Conservation (phyloP, 805 yeast genomes). For the Starmerella sirachaensis region DNA sequence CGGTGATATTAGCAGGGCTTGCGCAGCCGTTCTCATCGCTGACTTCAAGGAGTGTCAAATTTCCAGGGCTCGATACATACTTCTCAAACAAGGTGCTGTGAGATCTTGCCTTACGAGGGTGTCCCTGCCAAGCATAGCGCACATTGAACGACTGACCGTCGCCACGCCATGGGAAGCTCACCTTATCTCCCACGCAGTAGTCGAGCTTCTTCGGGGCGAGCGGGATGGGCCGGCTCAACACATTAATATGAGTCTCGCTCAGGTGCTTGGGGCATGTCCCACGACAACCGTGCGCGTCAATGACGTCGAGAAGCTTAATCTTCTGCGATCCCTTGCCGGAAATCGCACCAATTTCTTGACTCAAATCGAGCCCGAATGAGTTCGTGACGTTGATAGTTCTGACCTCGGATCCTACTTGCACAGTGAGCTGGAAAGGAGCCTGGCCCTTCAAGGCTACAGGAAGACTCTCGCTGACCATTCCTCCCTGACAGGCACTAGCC, state of each 20-base stretch:
- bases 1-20: constrained; percentile 22
- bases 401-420: constrained; percentile 6
- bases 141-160: constrained; percentile 39
- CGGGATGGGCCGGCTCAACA: constrained; percentile 8
- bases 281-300: constrained; percentile 14
- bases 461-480: constrained; percentile 1
- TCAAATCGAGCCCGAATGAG: constrained; percentile 3
- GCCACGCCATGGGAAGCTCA: constrained; percentile 65
- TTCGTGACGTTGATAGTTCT: constrained; percentile 1
- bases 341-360: constrained; percentile 3
- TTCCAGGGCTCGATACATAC: constrained; percentile 76
- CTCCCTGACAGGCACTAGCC: constrained; percentile 8
- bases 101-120: constrained; percentile 4
- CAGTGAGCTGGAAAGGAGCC: constrained; percentile 13
- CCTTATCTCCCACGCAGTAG: constrained; percentile 81
- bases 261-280: not conserved
- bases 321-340: not conserved
- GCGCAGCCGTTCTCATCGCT: constrained; percentile 63
- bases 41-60: constrained; percentile 49
- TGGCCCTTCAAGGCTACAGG: constrained; percentile 12
- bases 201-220: constrained; percentile 8
- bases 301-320: constrained; percentile 7
- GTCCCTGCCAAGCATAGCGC: constrained; percentile 40
- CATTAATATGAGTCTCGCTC: constrained; percentile 3
- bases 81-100: constrained; percentile 41